These are phyloP conservation scores for Diaporthe amygdali DNA, from an alignment of 2,329 filamentous ascomycete genomes.

Conservation along the genomic window DNA sequence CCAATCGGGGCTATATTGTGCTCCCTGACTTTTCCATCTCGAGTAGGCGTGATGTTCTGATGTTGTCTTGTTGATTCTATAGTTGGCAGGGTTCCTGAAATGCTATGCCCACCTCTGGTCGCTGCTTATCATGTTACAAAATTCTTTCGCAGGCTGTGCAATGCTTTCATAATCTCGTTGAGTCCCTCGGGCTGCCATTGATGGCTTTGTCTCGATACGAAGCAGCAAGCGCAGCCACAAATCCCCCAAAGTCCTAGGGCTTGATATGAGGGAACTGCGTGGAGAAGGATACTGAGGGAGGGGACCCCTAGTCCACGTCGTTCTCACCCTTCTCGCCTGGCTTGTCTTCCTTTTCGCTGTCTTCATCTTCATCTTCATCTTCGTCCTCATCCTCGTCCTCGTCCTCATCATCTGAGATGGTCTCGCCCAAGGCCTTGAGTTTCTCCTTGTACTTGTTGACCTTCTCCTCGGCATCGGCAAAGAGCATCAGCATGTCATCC, in stretches of 20 bases:
- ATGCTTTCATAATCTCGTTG: not conserved
- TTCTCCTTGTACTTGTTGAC: constrained; percentile 74
- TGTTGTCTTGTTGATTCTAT: constrained; percentile 1
- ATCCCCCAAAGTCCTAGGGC: not conserved
- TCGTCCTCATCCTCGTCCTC: constrained; percentile 64
- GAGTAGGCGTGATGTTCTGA: constrained; percentile 5
- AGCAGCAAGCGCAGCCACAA: not conserved
- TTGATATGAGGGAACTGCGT: not conserved
- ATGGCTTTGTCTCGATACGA: not conserved
- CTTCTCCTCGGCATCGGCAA: constrained; percentile 81
- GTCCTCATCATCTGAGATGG: constrained; percentile 78
- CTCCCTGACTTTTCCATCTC: not conserved
- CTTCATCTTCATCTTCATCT: constrained; percentile 48
- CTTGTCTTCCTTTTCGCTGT: constrained; percentile 32
- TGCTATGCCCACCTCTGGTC: not conserved
- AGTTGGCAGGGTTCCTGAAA: not conserved
- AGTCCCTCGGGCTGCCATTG: not conserved
- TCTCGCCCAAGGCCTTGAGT: constrained; percentile 69
- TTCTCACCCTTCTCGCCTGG: constrained; percentile 31
- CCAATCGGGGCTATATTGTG: not conserved
- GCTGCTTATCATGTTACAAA: not conserved
- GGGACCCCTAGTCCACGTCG: constrained; percentile 20
- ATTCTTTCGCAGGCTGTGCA: not conserved
- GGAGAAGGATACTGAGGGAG: not conserved
- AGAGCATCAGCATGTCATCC: constrained; percentile 82